Percentiles rank a stretch among this genome's conserved stretches.
phyloP scores from a whole-genome alignment of 495 filamentous ascomycete genomes.

The Xylaria acuta region DNA sequence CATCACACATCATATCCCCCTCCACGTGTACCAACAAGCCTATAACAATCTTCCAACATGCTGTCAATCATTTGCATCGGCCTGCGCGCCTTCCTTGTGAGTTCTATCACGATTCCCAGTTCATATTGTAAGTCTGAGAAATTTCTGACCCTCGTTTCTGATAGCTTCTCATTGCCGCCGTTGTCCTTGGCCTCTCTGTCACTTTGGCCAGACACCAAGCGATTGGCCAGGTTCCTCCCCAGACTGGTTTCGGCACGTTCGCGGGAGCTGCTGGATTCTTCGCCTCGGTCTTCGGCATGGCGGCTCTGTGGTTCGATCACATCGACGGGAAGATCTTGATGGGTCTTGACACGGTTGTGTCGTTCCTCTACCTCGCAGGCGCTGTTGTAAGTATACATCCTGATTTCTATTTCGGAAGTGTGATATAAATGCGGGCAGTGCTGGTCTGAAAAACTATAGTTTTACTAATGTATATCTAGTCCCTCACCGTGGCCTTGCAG shows the following conservation, averaged over 20 bases:
- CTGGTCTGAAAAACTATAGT: background rate
- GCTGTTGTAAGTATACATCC: slow-evolving; percentile 16
- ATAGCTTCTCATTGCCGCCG: slow-evolving; percentile 43
- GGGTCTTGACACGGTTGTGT: slow-evolving; percentile 37
- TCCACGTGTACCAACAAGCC: background rate
- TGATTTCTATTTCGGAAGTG: background rate
- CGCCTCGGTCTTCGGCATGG: slow-evolving; percentile 38
- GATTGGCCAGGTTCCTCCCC: slow-evolving; percentile 32
- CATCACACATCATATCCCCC: background rate
- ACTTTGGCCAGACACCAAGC: slow-evolving; percentile 44
- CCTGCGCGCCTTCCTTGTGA: slow-evolving; percentile 16
- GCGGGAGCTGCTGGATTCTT: slow-evolving; percentile 41
- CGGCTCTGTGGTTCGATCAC: slow-evolving; percentile 30
- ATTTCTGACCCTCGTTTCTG: background rate
- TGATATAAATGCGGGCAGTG: background rate
- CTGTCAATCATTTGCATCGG: background rate
- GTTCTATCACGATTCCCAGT: background rate
- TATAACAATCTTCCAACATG: background rate
- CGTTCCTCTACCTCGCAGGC: slow-evolving; percentile 12
- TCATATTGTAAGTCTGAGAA: background rate
- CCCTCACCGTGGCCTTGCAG: slow-evolving; percentile 16
- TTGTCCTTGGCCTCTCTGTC: slow-evolving; percentile 51
- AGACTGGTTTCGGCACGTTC: slow-evolving; percentile 43
- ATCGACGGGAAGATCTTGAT: slow-evolving; percentile 34
- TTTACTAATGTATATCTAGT: slow-evolving; percentile 6